Evolutionary conservation across 345 rosid species (phyloP).

Genomic region (Ceriops tagal): DNA sequence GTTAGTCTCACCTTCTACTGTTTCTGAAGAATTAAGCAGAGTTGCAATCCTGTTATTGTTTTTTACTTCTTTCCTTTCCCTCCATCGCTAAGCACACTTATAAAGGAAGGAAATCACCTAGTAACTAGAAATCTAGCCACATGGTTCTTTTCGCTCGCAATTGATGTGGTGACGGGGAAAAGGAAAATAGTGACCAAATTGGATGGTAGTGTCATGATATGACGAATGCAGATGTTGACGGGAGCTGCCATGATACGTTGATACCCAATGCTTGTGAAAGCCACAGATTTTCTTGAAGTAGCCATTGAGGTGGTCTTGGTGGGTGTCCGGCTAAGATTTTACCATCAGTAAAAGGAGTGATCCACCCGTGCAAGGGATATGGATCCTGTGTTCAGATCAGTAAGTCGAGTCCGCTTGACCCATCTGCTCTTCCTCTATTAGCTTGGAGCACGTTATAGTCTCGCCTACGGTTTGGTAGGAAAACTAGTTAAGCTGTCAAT

Average conservation of each 20-base stretch:
- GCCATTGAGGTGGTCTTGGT: too few relatives aligned
- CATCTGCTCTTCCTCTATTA: neutral
- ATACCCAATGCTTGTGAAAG: neutral
- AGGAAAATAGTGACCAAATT: neutral
- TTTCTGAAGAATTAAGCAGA: neutral
- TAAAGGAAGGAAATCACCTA: neutral
- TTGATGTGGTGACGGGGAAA: neutral
- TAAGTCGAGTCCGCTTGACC: too few relatives aligned
- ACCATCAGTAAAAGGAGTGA: too few relatives aligned
- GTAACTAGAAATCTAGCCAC: slow-evolving; percentile 2
- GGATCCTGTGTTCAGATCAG: too few relatives aligned
- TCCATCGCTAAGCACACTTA: neutral
- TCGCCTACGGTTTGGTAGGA: neutral
- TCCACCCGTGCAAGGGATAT: neutral
- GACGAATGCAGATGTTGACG: neutral
- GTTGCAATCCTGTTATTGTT: neutral
- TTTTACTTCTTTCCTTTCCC: neutral
- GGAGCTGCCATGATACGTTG: neutral
- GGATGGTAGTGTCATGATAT: neutral
- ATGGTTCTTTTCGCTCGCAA: neutral
- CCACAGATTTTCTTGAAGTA: neutral
- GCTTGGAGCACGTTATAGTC: neutral
- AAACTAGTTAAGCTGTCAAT: neutral
- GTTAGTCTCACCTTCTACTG: slow-evolving; percentile 23
- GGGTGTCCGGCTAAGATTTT: too few relatives aligned